A percentile compares a stretch with the other conserved stretches of the same genome.
Evolutionary conservation across 2,329 filamentous ascomycete species (phyloP).

Genomic region (Neonectria punicea): DNA sequence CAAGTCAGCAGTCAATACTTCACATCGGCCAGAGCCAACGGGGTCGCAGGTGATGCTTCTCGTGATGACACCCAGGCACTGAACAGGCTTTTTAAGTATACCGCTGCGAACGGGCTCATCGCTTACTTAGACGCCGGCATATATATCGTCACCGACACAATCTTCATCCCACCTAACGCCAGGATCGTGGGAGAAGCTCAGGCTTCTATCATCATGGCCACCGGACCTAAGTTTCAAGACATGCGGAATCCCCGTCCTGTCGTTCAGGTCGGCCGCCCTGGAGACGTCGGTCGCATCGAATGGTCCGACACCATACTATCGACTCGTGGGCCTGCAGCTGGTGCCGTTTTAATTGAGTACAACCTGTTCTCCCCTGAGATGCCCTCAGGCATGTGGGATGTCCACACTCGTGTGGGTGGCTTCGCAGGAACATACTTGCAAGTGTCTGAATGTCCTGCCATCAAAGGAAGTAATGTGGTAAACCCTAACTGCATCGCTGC

Average conservation of each 20-base stretch:
- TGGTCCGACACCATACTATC: constrained; percentile 78
- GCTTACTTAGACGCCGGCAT: constrained; percentile 71
- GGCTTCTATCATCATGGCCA: constrained; percentile 64
- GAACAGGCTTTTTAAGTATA: constrained; percentile 61
- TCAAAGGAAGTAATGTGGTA: constrained; percentile 44
- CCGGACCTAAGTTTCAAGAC: constrained; percentile 66
- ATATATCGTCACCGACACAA: constrained; percentile 68
- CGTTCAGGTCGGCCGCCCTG: constrained; percentile 71
- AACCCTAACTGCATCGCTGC: constrained; percentile 53
- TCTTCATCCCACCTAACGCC: constrained; percentile 58
- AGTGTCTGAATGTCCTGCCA: constrained; percentile 72
- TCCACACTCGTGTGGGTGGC: constrained; percentile 80
- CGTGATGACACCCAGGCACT: constrained; percentile 81
- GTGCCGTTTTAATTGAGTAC: constrained; percentile 78
- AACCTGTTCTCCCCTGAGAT: constrained; percentile 66
- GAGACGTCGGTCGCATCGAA: constrained; percentile 73
- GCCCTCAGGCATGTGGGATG: constrained; percentile 75
- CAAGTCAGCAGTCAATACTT: constrained; percentile 67
- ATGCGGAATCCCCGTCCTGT: constrained; percentile 70
- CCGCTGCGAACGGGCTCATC: constrained; percentile 63
- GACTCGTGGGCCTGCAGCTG: constrained; percentile 72
- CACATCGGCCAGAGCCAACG: constrained; percentile 69
- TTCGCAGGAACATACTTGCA: constrained; percentile 76
- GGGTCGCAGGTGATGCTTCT: constrained; percentile 70
- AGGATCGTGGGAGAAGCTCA: constrained; percentile 71